Conservation (phyloP, 2,329 filamentous ascomycete genomes). For the Fusarium mexicanum region DNA sequence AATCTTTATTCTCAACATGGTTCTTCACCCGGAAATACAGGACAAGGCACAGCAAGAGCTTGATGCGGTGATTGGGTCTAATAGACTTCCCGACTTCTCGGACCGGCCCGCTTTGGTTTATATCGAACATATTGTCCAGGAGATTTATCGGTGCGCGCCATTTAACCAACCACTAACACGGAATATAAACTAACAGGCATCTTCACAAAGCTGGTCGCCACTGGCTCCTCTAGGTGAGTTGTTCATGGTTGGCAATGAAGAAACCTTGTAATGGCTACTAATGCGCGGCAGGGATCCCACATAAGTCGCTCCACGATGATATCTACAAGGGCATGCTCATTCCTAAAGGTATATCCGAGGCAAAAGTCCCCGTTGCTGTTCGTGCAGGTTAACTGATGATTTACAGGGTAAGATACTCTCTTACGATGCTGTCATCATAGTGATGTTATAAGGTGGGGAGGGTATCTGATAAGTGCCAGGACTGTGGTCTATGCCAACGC, state of each 20-base stretch:
- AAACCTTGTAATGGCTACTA: conserved; percentile 13
- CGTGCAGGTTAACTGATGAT: neutral
- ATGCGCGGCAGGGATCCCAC: conserved; percentile 56
- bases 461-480: conserved; percentile 36
- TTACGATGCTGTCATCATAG: neutral
- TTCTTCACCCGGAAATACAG: conserved; percentile 56
- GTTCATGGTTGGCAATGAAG: neutral
- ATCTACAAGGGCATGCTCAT: conserved; percentile 67
- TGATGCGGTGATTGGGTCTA: conserved; percentile 54
- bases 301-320: conserved; percentile 64
- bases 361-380: neutral
- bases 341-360: conserved; percentile 55
- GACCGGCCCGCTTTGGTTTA: conserved; percentile 56
- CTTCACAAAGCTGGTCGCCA: conserved; percentile 49
- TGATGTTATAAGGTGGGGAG: neutral
- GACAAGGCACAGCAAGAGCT: conserved; percentile 57
- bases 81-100: conserved; percentile 56
- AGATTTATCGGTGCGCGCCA: conserved; percentile 50
- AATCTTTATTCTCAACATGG: conserved; percentile 55
- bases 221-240: conserved; percentile 55
- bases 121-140: conserved; percentile 57
- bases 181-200: neutral
- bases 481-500: conserved; percentile 55
- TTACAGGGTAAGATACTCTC: conserved; percentile 31
- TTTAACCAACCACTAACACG: neutral